Base-by-base conservation (phyloP, 1,284 basidiomycete species). In the Heterobasidion occidentale region DNA sequence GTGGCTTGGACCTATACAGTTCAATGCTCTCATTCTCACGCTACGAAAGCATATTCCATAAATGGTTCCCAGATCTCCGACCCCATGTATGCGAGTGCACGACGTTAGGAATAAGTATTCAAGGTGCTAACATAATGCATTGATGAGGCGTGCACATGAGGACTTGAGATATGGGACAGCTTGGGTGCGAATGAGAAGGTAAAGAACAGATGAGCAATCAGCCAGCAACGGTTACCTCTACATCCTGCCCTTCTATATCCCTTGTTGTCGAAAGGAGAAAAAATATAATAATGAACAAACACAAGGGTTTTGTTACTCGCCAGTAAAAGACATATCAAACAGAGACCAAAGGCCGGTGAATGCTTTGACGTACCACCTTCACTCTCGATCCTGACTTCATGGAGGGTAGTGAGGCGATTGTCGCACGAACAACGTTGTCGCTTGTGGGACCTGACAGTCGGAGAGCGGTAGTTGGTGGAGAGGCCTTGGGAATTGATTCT, bases 1-100 rank as follows among this genome's bases (percentile, higher is more conserved):
- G 71, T 72, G 71, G 71, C 71, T 73, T 73, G 64, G 62, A 60
- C 58, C 75, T 79, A 65, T 78, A 79, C 62, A 79, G 78, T 73
- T 73, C 19, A 7, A 19, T 14, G 15, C 15, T 47, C 34, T 45
- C 2, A 35, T 27, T 3, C 58, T 61, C 60, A 33, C 60, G 61
- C 60, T 51, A 35, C 7, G 27, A n/a, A 42, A 42, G 38, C 38
- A n/a, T 11, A 42, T 42, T 42, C 38, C 7, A 42, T 52, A 50
- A 51, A 56, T 52, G 20, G 38, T 42, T 5, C 27, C 27, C 27
- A 27, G 27, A 27, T 27, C 27, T 27, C 27, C 27, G 27, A 5
- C 27, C 27, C 27, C 27, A 27, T 5, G 27, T 27, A 27, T 27
- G 27, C 27, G 27, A 27, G 27, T 27, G 27, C 27, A 27, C 27